A percentile compares a stretch with the other conserved stretches of the same genome.
Evolutionary conservation across 306 rosid genomes (phyloP).

Genomic region (Castanea mollissima): DNA sequence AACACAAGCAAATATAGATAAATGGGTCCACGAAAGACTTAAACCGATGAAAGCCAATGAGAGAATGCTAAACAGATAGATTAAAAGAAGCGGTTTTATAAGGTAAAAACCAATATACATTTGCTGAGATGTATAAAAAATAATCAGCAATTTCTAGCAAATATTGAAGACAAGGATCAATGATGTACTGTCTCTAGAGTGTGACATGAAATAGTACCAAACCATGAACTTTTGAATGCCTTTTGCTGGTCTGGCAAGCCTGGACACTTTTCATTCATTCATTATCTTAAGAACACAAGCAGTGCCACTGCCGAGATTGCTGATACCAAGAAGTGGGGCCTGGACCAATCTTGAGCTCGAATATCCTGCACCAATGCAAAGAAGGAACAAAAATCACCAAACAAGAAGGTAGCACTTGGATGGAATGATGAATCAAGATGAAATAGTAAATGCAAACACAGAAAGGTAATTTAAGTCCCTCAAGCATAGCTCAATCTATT

Average conservation of each 20-base stretch:
- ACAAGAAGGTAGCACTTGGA: background rate
- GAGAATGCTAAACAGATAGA: slow-evolving; percentile 6
- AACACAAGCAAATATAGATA: background rate
- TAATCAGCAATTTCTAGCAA: slow-evolving; percentile 29
- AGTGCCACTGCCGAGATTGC: slow-evolving; percentile 40
- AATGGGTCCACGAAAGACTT: background rate
- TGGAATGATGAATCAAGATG: background rate
- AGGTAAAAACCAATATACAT: slow-evolving; percentile 34
- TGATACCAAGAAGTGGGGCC: slow-evolving; percentile 39
- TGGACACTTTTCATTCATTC: background rate
- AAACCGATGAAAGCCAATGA: slow-evolving; percentile 7
- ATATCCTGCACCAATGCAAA: slow-evolving; percentile 50
- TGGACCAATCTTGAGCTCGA: slow-evolving; percentile 37
- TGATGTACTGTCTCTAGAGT: slow-evolving; percentile 22
- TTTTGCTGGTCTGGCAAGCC: slow-evolving; percentile 18
- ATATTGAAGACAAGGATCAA: slow-evolving; percentile 31
- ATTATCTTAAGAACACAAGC: slow-evolving; percentile 49
- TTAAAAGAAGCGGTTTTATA: slow-evolving; percentile 7
- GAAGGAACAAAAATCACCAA: slow-evolving; percentile 12
- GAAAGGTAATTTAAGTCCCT: too few species aligned
- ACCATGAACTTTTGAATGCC: slow-evolving; percentile 10
- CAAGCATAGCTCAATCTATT: too few species aligned
- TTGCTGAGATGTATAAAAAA: slow-evolving; percentile 30
- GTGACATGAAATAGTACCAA: slow-evolving; percentile 18
- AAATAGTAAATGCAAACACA: too few species aligned